Percentiles rank a stretch among this genome's conserved stretches.
These are phyloP conservation scores for Tuber calosporum DNA, from an alignment of 495 filamentous ascomycete genomes.

Conservation along the genomic window DNA sequence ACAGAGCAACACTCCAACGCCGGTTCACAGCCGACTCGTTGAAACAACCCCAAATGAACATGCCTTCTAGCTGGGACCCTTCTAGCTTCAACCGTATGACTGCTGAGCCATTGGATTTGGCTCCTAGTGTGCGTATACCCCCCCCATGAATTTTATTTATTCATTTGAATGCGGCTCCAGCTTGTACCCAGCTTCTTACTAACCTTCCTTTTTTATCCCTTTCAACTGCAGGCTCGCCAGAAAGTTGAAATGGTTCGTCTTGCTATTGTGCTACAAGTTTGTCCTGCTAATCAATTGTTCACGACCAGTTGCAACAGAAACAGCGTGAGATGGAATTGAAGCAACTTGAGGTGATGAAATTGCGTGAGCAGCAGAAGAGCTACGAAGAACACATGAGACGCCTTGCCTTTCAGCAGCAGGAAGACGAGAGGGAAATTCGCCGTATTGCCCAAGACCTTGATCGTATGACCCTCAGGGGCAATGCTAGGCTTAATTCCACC, in stretches of 20 bases:
- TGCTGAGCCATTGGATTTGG: conserved; percentile 54
- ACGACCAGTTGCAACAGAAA: conserved; percentile 77
- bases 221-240: conserved; percentile 29
- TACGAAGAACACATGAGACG: conserved; percentile 80
- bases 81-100: conserved; percentile 39
- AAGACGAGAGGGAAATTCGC: conserved; percentile 72
- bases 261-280: conserved; percentile 6
- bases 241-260: conserved; percentile 39
- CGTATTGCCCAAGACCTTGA: conserved; percentile 71
- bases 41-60: conserved; percentile 29
- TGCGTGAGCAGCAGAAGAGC: conserved; percentile 73
- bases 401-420: conserved; percentile 71
- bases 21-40: conserved; percentile 84
- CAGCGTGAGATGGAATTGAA: conserved; percentile 72
- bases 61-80: conserved; percentile 32
- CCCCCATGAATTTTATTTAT: conserved; percentile 8
- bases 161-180: conserved; percentile 5
- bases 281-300: conserved; percentile 38
- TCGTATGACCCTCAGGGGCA: conserved; percentile 47
- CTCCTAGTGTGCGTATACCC: conserved; percentile 49
- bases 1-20: conserved; percentile 65
- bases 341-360: conserved; percentile 6
- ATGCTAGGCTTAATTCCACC: conserved; percentile 30
- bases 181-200: background rate
- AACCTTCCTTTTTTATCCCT: background rate